Conservation (phyloP, 2,329 filamentous ascomycete species). For the Mollisia scopiformis region DNA sequence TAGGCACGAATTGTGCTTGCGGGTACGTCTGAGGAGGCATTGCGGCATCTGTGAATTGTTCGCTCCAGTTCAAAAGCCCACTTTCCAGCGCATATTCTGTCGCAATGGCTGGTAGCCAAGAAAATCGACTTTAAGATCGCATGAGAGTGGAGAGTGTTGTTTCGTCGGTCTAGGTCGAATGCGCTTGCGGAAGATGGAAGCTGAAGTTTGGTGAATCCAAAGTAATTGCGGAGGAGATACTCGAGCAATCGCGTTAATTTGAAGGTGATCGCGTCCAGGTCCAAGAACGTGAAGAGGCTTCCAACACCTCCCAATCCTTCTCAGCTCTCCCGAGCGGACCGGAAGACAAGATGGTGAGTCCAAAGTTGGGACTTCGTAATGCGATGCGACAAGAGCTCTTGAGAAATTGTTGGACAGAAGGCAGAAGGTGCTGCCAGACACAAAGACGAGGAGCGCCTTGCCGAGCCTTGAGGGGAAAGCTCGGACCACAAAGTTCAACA, state of each 20-base stretch:
- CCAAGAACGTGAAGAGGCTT: not conserved
- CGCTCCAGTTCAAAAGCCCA: not conserved
- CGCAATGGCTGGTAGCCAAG: not conserved
- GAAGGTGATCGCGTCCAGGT: not conserved
- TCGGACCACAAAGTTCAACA: not conserved
- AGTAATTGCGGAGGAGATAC: not conserved
- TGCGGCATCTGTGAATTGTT: not conserved
- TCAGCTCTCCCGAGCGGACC: not conserved
- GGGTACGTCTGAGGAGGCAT: constrained; percentile 80
- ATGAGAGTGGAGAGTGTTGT: not conserved
- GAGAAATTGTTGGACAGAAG: not conserved
- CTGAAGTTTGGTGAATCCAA: not conserved
- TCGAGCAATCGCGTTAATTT: not conserved
- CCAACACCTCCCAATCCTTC: not conserved
- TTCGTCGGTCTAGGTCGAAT: too few species aligned
- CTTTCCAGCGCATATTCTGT: not conserved
- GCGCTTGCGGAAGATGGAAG: too few species aligned
- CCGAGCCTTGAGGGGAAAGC: not conserved
- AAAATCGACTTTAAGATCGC: not conserved
- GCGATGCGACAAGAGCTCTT: not conserved
- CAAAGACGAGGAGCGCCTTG: not conserved
- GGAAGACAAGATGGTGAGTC: not conserved
- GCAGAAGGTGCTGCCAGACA: not conserved
- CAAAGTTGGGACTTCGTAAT: not conserved
- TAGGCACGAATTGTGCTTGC: constrained; percentile 88